Conservation (phyloP, 345 rosid genomes). For the Salix dunnii region DNA sequence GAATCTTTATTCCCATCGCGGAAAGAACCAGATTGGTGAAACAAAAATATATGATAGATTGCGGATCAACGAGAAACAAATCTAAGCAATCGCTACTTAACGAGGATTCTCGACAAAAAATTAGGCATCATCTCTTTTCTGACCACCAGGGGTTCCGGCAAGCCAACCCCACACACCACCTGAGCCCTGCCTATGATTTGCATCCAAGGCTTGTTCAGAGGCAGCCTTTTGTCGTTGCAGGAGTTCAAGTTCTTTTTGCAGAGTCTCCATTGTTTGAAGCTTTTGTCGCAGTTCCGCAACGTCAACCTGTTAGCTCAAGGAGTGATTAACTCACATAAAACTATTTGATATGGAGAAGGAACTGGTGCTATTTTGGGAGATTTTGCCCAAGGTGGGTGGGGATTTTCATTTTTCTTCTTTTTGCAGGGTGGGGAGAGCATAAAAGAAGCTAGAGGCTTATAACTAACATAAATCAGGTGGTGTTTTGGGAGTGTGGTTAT, state of each 20-base stretch:
- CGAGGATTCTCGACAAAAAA: slow-evolving; percentile 2
- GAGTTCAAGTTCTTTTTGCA: slow-evolving; percentile 86
- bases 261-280: slow-evolving; percentile 78
- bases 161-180: slow-evolving; percentile 99
- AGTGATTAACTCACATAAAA: neutral
- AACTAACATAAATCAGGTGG: neutral
- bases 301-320: slow-evolving; percentile 63
- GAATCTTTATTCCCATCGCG: slow-evolving; percentile 26
- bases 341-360: neutral
- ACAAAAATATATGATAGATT: neutral
- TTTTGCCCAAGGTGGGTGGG: neutral
- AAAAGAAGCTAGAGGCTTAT: neutral
- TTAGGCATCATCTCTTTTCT: slow-evolving; percentile 30
- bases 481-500: no score
- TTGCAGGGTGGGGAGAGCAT: neutral
- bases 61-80: neutral
- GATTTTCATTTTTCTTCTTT: neutral
- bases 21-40: neutral
- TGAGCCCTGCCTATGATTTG: slow-evolving; percentile 71
- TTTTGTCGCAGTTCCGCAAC: slow-evolving; percentile 94
- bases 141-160: slow-evolving; percentile 60
- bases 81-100: neutral
- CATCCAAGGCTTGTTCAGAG: slow-evolving; percentile 71
- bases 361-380: neutral
- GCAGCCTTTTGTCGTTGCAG: slow-evolving; percentile 94